These are phyloP conservation scores for Gloeostereum incarnatum DNA, from an alignment of 768 basidiomycete species.

Conservation along the genomic window DNA sequence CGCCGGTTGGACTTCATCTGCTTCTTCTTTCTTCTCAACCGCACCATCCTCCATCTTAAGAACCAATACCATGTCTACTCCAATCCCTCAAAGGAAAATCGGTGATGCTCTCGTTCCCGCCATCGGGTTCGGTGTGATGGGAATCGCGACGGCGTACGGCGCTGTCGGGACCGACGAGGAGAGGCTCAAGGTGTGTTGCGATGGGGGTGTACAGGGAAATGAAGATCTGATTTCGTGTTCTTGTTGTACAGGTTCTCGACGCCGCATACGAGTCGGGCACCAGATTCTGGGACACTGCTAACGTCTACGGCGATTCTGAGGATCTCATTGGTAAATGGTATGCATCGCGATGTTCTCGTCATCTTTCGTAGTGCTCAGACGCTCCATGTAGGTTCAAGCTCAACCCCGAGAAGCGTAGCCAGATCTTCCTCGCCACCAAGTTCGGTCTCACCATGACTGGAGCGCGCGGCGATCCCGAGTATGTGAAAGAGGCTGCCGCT, in stretches of 20 bases:
- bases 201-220: background rate
- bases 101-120: slow-evolving; percentile 25
- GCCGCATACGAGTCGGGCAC: slow-evolving; percentile 27
- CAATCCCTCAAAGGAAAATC: slow-evolving; percentile 19
- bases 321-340: slow-evolving; percentile 36
- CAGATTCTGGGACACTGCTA: slow-evolving; percentile 39
- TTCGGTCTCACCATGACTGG: slow-evolving; percentile 24
- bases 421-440: slow-evolving; percentile 51
- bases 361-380: slow-evolving; percentile 5
- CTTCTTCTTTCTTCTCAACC: no score
- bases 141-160: slow-evolving; percentile 34
- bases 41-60: no score
- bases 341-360: background rate
- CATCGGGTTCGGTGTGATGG: slow-evolving; percentile 49
- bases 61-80: no score
- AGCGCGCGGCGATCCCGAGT: slow-evolving; percentile 24
- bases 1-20: no score
- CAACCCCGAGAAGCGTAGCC: slow-evolving; percentile 29
- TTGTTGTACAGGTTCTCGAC: slow-evolving; percentile 26
- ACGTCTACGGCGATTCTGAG: slow-evolving; percentile 32
- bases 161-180: slow-evolving; percentile 32
- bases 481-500: slow-evolving; percentile 22
- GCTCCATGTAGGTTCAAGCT: slow-evolving; percentile 28
- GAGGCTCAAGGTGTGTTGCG: slow-evolving; percentile 39
- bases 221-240: background rate